Base-by-base conservation (phyloP, 768 basidiomycete genomes). In the Kondoa malvinella region DNA sequence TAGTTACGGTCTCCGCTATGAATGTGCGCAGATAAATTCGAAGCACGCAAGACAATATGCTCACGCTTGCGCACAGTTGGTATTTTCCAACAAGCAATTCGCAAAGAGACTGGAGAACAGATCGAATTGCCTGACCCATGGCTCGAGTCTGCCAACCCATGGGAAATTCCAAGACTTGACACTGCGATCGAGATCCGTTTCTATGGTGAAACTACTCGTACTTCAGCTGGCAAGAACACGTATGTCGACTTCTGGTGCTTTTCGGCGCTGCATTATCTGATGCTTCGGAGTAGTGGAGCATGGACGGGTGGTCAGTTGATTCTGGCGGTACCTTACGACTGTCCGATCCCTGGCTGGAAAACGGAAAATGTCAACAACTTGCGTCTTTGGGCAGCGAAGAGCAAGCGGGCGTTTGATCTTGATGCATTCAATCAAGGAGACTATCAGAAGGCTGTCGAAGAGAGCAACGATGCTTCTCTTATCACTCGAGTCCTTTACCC, bases 401-500 rank as follows among this genome's bases (percentile, higher is more conserved):
- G 89, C 27, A 89, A 89, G 81, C 81, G 88, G 73, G 89, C 88
- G 1, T 96, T 96, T 75, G 92, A 96, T 78, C 77, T 96, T 71
- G 87, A 91, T 77, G 88, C 87, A 59, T 97, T 96, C 84, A 97
- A 97, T 75, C 89, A 90, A 69, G 94, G 94, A 57, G 86, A 94
- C 77, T 97, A 97, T 76, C 90, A 91, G 74, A 84, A 80, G 58
- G 89, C 92, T 1, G 87, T 97, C 29, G 86, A 87, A 72, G 82
- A 88, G 0, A 88, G 87, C 34, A 91, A 92, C 77, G 86, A 86
- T 71, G 95, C 95, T 14, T 87, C 86, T 68, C 89, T 88, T 34
- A 95, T 99, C 75, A 96, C 92, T 2, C 85, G 88, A 8, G 94
- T 96, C 4, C 81, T 96, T 33, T 97, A 99, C 78, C 95, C 94